These are phyloP conservation scores for Schwanniomyces sp. DNA, from an alignment of 805 yeast genomes.

Conservation along the genomic window DNA sequence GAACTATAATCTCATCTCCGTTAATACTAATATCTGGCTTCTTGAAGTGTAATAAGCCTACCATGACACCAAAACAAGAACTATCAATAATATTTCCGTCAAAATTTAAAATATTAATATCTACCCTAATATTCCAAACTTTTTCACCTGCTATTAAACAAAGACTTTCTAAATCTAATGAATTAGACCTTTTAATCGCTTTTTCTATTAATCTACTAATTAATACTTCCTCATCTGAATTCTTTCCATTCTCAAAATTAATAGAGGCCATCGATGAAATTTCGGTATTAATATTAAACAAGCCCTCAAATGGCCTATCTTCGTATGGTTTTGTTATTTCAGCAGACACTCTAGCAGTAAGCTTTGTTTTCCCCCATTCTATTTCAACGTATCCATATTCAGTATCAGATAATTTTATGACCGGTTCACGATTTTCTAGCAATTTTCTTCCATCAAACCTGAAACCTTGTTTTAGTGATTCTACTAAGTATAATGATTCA, in stretches of 20 bases:
- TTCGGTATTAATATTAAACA: conserved; percentile 81
- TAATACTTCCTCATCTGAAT: conserved; percentile 77
- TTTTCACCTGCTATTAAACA: conserved; percentile 89
- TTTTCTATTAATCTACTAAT: conserved; percentile 85
- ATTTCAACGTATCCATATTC: conserved; percentile 84
- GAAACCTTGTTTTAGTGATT: conserved; percentile 58
- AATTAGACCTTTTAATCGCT: conserved; percentile 86
- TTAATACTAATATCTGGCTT: conserved; percentile 72
- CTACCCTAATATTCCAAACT: conserved; percentile 91
- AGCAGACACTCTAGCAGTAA: conserved; percentile 72
- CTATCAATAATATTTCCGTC: conserved; percentile 95
- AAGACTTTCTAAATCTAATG: conserved; percentile 84
- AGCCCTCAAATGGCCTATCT: conserved; percentile 92
- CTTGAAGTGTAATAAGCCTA: conserved; percentile 77
- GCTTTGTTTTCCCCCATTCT: conserved; percentile 67
- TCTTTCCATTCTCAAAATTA: conserved; percentile 70
- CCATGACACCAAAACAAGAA: conserved; percentile 85
- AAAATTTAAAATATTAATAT: conserved; percentile 81
- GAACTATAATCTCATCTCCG: conserved; percentile 61
- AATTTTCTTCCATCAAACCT: conserved; percentile 71
- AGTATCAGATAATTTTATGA: conserved; percentile 55
- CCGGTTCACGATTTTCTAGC: conserved; percentile 61
- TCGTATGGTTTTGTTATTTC: conserved; percentile 78
- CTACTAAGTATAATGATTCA: conserved; percentile 61
- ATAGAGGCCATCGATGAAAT: conserved; percentile 89